Percentiles rank a stretch among this genome's conserved stretches.
Conservation (phyloP, 2,329 filamentous ascomycete species). For the Neopestalotiopsis rosae region DNA sequence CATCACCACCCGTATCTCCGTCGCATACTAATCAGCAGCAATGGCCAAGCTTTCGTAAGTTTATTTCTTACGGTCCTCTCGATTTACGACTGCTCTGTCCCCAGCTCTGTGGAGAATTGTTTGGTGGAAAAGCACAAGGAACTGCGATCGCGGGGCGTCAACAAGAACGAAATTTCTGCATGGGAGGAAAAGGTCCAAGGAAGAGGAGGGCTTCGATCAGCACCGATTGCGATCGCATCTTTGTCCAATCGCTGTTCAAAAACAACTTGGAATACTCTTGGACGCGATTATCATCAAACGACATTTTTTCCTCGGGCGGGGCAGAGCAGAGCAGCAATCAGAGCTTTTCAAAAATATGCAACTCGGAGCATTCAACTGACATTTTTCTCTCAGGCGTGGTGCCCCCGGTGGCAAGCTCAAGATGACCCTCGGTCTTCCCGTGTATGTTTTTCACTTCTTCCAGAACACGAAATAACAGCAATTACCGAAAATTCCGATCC, state of each 20-base stretch:
- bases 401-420: conserved; percentile 96
- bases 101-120: neutral
- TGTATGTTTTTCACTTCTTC: conserved; percentile 69
- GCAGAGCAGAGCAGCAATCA: conserved; percentile 3
- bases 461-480: conserved; percentile 4
- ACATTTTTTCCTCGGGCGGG: conserved; percentile 17
- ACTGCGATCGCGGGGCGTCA: neutral
- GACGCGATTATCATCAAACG: neutral
- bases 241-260: neutral
- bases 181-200: neutral
- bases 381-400: conserved; percentile 66
- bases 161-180: neutral
- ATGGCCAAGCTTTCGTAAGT: conserved; percentile 71
- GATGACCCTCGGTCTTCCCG: conserved; percentile 99
- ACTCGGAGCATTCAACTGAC: conserved; percentile 18
- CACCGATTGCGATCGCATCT: neutral
- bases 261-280: neutral
- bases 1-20: conserved; percentile 21
- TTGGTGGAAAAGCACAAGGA: neutral
- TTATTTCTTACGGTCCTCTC: neutral
- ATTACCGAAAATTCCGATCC: neutral
- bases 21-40: conserved; percentile 49
- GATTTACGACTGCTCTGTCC: conserved; percentile 14
- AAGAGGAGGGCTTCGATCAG: conserved; percentile 9
- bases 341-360: conserved; percentile 1